Evolutionary conservation across 1,284 basidiomycete genomes (phyloP), one percentile per base, ranked within the genome.

Genomic region (Tilletia setariae): DNA sequence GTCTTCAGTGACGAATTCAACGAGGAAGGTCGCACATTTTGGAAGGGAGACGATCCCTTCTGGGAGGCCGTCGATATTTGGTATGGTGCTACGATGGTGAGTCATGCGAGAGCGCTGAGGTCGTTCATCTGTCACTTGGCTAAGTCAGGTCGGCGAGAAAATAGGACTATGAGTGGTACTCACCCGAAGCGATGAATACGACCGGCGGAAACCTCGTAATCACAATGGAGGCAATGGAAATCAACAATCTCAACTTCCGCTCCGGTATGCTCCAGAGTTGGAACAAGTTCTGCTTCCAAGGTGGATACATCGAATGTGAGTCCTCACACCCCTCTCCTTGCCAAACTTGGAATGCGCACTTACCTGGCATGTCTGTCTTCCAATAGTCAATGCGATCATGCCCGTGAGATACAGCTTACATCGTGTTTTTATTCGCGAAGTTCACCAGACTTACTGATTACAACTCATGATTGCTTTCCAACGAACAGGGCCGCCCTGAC

Each of bases 261-360:
- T 77, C 75, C 1, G 80, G 80, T n/a, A 81, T 81, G 80, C 68
- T 82, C 25, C 79, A 80, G 70, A 74, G 73, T 0, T 82, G 80
- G 80, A 82, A 82, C 74, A 82, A 82, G 69, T 78, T 82, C 49
- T 82, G 80, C 71, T 81, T 82, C 71, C 79, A 81, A 28, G 80
- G 80, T 30, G 80, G 79, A 1, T 82, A 81, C 73, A 73, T 81
- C 43, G 78, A 81, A 56, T 61, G 23, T 30, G 72, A 76, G 63
- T 66, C 67, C 28, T 73, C 75, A 21, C 68, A 71, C 19, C 70
- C 63, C 19, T 4, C 35, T 6, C 35, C 35, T 11, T 40, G 35
- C 35, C 35, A 11, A n/a, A 19, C 42, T n/a, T 25, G 6, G 19
- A 43, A 62, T 62, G 32, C 19, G 6, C 35, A 40, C 59, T 40